Conservation (phyloP, 768 basidiomycete species). For the Clitopilus passeckerianus region DNA sequence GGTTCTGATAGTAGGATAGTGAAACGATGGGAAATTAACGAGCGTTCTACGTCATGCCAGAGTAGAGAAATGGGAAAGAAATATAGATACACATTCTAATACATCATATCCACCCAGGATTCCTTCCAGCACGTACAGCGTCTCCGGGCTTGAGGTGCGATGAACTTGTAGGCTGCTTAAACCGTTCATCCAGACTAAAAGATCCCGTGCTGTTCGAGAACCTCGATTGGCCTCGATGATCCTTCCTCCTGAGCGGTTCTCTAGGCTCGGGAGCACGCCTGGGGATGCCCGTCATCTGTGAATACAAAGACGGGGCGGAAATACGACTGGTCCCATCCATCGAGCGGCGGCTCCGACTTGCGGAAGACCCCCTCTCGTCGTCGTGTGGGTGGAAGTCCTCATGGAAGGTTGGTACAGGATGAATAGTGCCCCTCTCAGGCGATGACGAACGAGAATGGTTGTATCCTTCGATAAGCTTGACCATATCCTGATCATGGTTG, state of each 20-base stretch:
- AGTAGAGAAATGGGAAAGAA: neutral
- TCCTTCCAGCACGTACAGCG: neutral
- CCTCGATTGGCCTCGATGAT: conserved; percentile 23
- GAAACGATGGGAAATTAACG: neutral
- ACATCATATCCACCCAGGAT: neutral
- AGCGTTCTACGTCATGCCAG: neutral
- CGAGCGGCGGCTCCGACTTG: conserved; percentile 7
- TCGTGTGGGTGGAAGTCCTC: conserved; percentile 16
- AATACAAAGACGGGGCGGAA: conserved; percentile 48
- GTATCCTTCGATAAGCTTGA: conserved; percentile 18
- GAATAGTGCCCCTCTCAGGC: conserved; percentile 13
- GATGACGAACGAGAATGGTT: conserved; percentile 7
- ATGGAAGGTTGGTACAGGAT: conserved; percentile 8
- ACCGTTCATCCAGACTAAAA: neutral
- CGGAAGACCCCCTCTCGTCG: conserved; percentile 4
- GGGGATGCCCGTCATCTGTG: conserved; percentile 54
- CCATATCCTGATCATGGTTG: conserved; percentile 15
- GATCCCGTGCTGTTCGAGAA: conserved; percentile 30
- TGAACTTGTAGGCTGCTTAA: neutral
- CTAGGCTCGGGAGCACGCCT: conserved; percentile 54
- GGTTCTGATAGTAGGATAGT: neutral
- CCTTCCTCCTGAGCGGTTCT: conserved; percentile 39
- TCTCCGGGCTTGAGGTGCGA: neutral
- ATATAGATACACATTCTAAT: neutral
- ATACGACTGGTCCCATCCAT: conserved; percentile 22